Conservation (phyloP, 495 filamentous ascomycete species). For the Talaromyces nanjingensis region DNA sequence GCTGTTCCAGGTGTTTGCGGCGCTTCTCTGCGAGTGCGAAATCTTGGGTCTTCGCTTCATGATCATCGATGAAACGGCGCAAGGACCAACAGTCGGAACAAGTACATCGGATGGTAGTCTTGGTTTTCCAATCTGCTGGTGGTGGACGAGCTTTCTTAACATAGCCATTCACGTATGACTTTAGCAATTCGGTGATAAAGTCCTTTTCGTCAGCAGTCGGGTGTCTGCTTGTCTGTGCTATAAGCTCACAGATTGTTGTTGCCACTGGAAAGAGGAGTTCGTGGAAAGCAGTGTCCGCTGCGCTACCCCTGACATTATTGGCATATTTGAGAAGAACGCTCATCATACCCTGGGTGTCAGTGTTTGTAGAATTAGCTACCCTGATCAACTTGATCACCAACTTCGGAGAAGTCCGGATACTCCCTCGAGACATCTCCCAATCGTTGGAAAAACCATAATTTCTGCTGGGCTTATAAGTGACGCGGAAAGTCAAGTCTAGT, state of each 20-base stretch:
- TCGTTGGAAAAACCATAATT: too few species aligned
- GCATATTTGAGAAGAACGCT: neutral
- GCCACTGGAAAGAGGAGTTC: neutral
- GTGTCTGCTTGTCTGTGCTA: neutral
- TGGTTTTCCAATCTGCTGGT: neutral
- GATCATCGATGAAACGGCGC: neutral
- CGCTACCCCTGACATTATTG: neutral
- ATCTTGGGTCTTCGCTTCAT: neutral
- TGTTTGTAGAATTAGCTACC: neutral
- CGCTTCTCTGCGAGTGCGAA: neutral
- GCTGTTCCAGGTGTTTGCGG: neutral
- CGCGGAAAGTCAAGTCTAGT: neutral
- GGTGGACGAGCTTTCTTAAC: neutral
- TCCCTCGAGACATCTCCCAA: too few species aligned
- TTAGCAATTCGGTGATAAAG: neutral
- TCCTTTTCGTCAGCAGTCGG: neutral
- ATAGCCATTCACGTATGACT: neutral
- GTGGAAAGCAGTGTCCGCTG: neutral
- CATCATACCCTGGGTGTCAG: neutral
- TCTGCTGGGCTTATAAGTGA: too few species aligned
- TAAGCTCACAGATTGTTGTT: neutral
- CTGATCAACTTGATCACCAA: constrained; percentile 5
- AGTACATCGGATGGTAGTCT: neutral
- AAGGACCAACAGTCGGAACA: neutral
- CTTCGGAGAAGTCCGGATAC: too few species aligned